Evolutionary conservation across 805 yeast species (phyloP).

Genomic region (Yarrowia keelungensis): DNA sequence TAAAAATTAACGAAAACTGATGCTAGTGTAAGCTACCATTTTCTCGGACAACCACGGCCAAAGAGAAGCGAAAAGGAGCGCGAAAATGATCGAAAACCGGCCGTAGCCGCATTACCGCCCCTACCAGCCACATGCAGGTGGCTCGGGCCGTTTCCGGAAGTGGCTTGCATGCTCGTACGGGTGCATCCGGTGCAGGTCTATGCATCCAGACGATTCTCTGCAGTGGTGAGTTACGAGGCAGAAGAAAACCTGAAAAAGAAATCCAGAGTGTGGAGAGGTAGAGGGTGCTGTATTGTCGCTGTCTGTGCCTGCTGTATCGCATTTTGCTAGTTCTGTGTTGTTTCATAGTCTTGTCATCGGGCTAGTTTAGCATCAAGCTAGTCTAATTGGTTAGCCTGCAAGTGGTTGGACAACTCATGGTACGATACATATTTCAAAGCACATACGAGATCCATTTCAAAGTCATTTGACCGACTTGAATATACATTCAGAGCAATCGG

Average conservation of each 20-base stretch:
- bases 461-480: too few relatives aligned
- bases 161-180: not conserved
- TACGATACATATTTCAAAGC: too few relatives aligned
- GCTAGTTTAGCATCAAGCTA: too few relatives aligned
- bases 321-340: too few relatives aligned
- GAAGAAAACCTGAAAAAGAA: not conserved
- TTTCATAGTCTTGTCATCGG: too few relatives aligned
- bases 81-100: not conserved
- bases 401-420: too few relatives aligned
- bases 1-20: not conserved
- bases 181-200: not conserved
- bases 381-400: too few relatives aligned
- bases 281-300: too few relatives aligned
- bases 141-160: slow-evolving; percentile 4
- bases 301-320: too few relatives aligned
- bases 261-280: not conserved
- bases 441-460: too few relatives aligned
- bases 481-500: not conserved
- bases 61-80: too few relatives aligned
- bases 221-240: slow-evolving; percentile 19
- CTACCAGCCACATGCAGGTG: slow-evolving; percentile 18
- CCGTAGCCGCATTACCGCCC: not conserved
- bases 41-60: slow-evolving; percentile 1
- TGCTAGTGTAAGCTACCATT: not conserved
- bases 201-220: slow-evolving; percentile 18